Percentiles rank a stretch among this genome's conserved stretches.
Conservation (phyloP, 23 red algal species). For the Porphyridium purpureum region DNA sequence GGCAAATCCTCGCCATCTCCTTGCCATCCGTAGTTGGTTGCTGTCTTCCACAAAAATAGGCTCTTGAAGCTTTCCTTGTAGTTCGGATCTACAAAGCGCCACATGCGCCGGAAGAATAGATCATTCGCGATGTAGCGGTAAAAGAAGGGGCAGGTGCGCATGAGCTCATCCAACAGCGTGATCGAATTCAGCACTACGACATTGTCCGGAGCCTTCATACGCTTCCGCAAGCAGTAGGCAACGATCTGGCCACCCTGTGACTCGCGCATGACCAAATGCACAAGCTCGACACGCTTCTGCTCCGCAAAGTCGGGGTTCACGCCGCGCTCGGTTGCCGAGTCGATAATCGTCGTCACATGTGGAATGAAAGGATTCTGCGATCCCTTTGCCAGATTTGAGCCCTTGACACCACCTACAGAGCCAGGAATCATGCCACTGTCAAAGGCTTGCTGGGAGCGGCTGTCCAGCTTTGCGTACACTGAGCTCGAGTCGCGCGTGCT, state of each 20-base stretch:
- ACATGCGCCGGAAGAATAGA: conserved; percentile 81
- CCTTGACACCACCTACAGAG: too few relatives aligned
- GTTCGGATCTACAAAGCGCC: conserved; percentile 85
- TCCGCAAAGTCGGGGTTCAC: conserved; percentile 17
- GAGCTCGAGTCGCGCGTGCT: too few relatives aligned
- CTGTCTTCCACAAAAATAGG: conserved; percentile 28
- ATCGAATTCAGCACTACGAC: conserved; percentile 38
- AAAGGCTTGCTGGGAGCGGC: too few relatives aligned
- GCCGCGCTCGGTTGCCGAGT: conserved; percentile 61
- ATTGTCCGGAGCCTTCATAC: conserved; percentile 66
- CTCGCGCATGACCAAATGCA: conserved; percentile 8
- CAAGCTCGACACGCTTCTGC: conserved; percentile 17
- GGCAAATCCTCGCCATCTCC: conserved; percentile 8
- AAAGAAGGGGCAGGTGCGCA: conserved; percentile 65
- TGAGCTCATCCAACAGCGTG: conserved; percentile 62
- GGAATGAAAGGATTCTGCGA: conserved; percentile 42
- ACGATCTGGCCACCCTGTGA: conserved; percentile 34
- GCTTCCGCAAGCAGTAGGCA: conserved; percentile 56
- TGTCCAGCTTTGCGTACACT: too few relatives aligned
- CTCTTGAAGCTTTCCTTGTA: conserved; percentile 75
- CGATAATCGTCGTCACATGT: conserved; percentile 38
- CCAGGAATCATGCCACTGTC: too few relatives aligned
- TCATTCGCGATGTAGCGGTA: conserved; percentile 76
- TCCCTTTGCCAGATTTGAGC: not conserved
- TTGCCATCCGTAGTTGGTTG: conserved; percentile 14